Conservation (phyloP, 352 stramenopile genomes). For the Blastocystis sp. region DNA sequence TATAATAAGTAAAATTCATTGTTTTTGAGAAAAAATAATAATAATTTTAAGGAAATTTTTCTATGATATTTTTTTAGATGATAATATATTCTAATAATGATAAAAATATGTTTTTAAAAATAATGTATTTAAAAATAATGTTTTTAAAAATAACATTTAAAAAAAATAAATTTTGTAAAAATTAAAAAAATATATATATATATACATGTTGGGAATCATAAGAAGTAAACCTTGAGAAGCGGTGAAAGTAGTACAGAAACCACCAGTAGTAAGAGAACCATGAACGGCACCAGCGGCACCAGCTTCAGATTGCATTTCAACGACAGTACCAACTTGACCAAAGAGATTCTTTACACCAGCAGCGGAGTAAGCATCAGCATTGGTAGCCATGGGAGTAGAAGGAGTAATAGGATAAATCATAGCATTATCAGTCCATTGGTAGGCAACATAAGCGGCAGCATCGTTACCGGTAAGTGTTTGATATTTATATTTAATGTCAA, state of each 20-base stretch:
- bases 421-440: constrained; percentile 18
- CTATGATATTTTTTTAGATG: too few species aligned
- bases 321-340: constrained; percentile 43
- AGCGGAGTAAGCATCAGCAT: constrained; percentile 47
- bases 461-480: constrained; percentile 31
- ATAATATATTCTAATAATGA: too few species aligned
- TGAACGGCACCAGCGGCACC: constrained; percentile 49
- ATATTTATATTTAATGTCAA: constrained; percentile 18
- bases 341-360: constrained; percentile 48
- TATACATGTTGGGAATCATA: constrained; percentile 76
- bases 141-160: too few species aligned
- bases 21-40: too few species aligned
- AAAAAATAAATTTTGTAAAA: too few species aligned
- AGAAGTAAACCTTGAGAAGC: constrained; percentile 62
- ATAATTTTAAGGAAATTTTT: too few species aligned
- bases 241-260: constrained; percentile 68
- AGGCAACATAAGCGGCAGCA: constrained; percentile 20
- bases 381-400: constrained; percentile 47
- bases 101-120: too few species aligned
- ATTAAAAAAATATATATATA: too few species aligned
- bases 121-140: too few species aligned
- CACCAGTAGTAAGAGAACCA: constrained; percentile 50
- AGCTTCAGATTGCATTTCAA: constrained; percentile 51
- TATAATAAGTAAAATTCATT: too few species aligned
- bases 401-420: constrained; percentile 53